Base-by-base conservation (phyloP, 2,329 filamentous ascomycete genomes). In the Metarhizium brunneum region DNA sequence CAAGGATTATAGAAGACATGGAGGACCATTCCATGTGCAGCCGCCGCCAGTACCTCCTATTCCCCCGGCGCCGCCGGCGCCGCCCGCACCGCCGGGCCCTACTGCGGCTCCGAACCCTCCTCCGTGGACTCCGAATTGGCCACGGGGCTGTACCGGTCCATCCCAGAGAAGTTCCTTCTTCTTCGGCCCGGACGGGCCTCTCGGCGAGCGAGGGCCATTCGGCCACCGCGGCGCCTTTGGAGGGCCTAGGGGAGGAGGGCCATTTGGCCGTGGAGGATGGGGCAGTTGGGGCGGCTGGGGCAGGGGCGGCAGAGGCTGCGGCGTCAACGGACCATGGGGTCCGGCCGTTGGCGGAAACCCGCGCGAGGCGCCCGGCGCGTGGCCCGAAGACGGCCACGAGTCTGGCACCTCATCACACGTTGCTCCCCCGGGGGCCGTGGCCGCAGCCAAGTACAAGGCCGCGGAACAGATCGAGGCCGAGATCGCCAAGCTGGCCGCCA, bases 391-490 rank as follows among this genome's bases (percentile, higher is more conserved):
- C n/a, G 53, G 57, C 13, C 52, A 48, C 18, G 57, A 56, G 18
- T 35, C 54, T n/a, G 43, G 32, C n/a, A 40, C 40, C 6, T 18
- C 52, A 2, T 48, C 49, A 51, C 20, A 48, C 8, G 14, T 30
- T 30, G 58, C 64, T 6, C 53, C 62, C 14, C 61, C 62, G 13
- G 63, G 62, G 4, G 57, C 64, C 1, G 64, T 54, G 2, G 69
- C 69, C 7, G 63, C 63, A 16, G 67, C 63, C 40, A 74, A 71
- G 62, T 74, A 76, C 62, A 62, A 62, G 1, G 64, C 61, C 0
- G 70, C 68, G 1, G 68, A 69, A 38, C 63, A 63, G 0, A 62
- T 76, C 3, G 70, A 73, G 55, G 62, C 61, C 32, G 62, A 69
- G 40, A 65, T 75, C 8, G 64, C 59, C 14, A 60, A 58, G 3